Conservation (phyloP, 2,329 filamentous ascomycete species). For the Xylaria sp. region DNA sequence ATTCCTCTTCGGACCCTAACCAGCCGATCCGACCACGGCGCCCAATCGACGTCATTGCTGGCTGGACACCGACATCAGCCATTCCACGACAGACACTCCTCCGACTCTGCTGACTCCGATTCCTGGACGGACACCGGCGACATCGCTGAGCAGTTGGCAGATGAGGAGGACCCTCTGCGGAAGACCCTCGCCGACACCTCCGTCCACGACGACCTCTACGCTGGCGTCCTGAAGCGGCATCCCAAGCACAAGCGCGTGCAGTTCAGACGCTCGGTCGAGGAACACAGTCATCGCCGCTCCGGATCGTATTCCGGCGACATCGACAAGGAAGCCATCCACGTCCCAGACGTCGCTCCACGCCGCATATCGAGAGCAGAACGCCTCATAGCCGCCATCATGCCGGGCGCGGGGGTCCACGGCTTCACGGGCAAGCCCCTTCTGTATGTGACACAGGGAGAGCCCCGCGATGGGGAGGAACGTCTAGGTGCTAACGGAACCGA, state of each 20-base stretch:
- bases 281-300: slow-evolving; percentile 40
- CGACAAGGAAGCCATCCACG: slow-evolving; percentile 78
- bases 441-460: slow-evolving; percentile 54
- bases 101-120: slow-evolving; percentile 63
- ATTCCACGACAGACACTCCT: slow-evolving; percentile 49
- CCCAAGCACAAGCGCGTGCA: slow-evolving; percentile 66
- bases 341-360: slow-evolving; percentile 69
- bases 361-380: slow-evolving; percentile 69
- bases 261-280: slow-evolving; percentile 59
- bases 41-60: slow-evolving; percentile 52
- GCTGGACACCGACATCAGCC: slow-evolving; percentile 46
- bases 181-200: slow-evolving; percentile 66
- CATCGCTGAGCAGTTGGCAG: slow-evolving; percentile 85
- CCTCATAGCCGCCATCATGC: slow-evolving; percentile 82
- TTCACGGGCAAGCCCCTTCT: slow-evolving; percentile 94
- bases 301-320: slow-evolving; percentile 47
- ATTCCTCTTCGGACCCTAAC: slow-evolving; percentile 83
- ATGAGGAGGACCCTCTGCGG: slow-evolving; percentile 79
- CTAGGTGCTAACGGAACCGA: slow-evolving; percentile 24
- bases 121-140: slow-evolving; percentile 95
- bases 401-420: slow-evolving; percentile 79
- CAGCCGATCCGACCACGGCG: slow-evolving; percentile 42
- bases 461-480: background rate
- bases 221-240: slow-evolving; percentile 51
- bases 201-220: slow-evolving; percentile 64